Conservation (phyloP, 2,329 filamentous ascomycete genomes). For the Zasmidium angulare region DNA sequence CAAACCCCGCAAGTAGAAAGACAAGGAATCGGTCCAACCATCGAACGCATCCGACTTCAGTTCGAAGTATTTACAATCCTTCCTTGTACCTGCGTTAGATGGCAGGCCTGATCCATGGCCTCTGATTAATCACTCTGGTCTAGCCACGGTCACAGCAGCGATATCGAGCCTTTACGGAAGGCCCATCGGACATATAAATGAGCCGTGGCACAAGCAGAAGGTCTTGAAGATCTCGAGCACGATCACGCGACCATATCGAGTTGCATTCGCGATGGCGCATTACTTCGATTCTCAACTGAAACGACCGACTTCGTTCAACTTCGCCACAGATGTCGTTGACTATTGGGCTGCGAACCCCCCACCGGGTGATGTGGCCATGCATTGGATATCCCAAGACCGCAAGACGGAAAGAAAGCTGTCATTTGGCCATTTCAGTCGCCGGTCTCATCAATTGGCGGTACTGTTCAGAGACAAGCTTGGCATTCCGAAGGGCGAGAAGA, state of each 20-base stretch:
- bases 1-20: background rate
- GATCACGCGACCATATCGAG: background rate
- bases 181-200: too few relatives aligned
- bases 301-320: conserved; percentile 39
- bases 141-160: too few relatives aligned
- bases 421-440: conserved; percentile 38
- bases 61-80: background rate
- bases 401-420: conserved; percentile 31
- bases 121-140: too few relatives aligned
- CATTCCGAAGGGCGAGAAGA: conserved; percentile 35
- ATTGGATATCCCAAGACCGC: conserved; percentile 40
- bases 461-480: conserved; percentile 36
- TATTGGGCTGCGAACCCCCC: conserved; percentile 37
- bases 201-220: too few relatives aligned
- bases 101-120: too few relatives aligned
- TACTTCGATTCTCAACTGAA: conserved; percentile 25
- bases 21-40: background rate
- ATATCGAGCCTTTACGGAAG: too few relatives aligned
- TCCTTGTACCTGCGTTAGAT: background rate
- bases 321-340: conserved; percentile 43
- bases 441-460: conserved; percentile 38
- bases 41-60: background rate
- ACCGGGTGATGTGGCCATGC: conserved; percentile 34
- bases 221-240: too few relatives aligned
- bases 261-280: conserved; percentile 26